phyloP scores from a whole-genome alignment of 306 rosid species.

The Prosopis cineraria region DNA sequence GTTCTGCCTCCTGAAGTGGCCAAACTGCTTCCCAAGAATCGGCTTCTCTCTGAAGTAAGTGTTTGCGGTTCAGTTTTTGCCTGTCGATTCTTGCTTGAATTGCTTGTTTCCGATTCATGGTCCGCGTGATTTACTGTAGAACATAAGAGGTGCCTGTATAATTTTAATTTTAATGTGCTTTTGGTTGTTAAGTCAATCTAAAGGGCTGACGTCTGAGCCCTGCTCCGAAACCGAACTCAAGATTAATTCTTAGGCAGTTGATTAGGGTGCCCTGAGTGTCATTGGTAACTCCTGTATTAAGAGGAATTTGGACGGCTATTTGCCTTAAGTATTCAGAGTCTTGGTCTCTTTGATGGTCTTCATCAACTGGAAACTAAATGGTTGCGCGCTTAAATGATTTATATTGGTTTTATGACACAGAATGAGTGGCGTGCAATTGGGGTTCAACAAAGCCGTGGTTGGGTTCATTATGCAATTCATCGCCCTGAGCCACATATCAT shows the following conservation, averaged over 20 bases:
- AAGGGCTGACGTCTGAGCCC: background rate
- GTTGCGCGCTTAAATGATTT: background rate
- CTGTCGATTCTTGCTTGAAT: background rate
- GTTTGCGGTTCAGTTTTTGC: background rate
- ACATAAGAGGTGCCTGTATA: background rate
- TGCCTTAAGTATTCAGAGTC: background rate
- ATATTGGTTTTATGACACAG: constrained; percentile 39
- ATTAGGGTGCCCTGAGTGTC: background rate
- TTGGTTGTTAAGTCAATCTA: background rate
- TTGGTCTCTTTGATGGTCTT: background rate
- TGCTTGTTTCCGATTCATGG: background rate
- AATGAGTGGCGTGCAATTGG: constrained; percentile 95
- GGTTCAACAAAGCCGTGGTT: constrained; percentile 98
- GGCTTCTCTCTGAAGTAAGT: constrained; percentile 85
- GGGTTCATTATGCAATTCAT: constrained; percentile 96
- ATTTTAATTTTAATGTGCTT: background rate
- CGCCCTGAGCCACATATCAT: constrained; percentile 96
- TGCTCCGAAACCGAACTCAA: background rate
- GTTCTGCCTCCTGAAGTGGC: constrained; percentile 96
- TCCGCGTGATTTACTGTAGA: background rate
- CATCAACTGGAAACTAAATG: background rate
- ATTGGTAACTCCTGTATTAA: background rate
- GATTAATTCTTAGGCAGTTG: background rate
- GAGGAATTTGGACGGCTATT: background rate
- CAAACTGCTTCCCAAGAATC: constrained; percentile 87